Evolutionary conservation across 768 basidiomycete genomes (phyloP), one percentile per base, ranked within the genome.

Genomic region (Lactarius psammicola): DNA sequence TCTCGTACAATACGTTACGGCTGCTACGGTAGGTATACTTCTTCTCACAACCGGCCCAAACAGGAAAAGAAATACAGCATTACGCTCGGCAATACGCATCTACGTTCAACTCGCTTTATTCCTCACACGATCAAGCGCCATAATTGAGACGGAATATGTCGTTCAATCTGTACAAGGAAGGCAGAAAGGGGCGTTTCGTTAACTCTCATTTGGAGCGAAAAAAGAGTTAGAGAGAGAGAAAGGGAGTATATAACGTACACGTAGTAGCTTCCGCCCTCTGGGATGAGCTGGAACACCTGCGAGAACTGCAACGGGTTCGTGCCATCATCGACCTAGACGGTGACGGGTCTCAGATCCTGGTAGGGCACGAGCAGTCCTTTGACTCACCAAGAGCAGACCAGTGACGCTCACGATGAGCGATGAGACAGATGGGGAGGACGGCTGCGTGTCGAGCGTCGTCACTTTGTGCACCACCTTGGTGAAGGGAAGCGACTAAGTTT

Each of bases 131-230:
- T 70, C 57, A 76, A 74, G 74, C 80, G 70, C 85, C 89, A 74
- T 86, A 84, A 80, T 92, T 92, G 77, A 94, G 87, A 68, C 92
- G 90, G 90, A 97, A 95, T 67, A 95, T 87, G 75, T 95, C 92
- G 76, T 96, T 96, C 73, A 83, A 79, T 62, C 92, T 93, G 69
- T 1, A 23, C 36, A 33, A 55, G 15, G 56, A 68, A 59, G 42
- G 54, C 57, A 42, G 60, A 68, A 30, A 31, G 60, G 65, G 28
- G n/a, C 34, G 34, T 40, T 18, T 40, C 38, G 17, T 40, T 5
- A 40, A 15, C 38, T 46, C n/a, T 49, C 49, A 11, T 26, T 26
- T 5, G 23, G 3, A 49, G 46, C 3, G 23, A 26, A 5, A 13
- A 23, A 36, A 46, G 30, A 56, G 23, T 13, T 20, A 18, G 17